Percentiles rank a stretch among this genome's conserved stretches.
Evolutionary conservation across 1,284 basidiomycete species (phyloP).

Genomic region (Leccinum glutinopallens): DNA sequence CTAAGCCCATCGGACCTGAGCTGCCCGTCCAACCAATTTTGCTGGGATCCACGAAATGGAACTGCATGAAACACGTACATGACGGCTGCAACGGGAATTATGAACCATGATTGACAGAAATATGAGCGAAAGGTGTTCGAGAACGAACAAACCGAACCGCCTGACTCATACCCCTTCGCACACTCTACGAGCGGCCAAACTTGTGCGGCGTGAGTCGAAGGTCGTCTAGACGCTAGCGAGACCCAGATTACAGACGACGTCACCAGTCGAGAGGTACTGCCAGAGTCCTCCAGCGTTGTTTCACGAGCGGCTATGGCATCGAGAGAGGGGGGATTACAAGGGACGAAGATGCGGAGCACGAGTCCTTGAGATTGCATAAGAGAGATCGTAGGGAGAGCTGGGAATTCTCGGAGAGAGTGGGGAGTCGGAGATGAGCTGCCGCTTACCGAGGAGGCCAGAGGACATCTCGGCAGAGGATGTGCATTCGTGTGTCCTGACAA

Average conservation of each 20-base stretch:
- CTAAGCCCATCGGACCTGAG: not conserved
- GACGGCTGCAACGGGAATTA: slow-evolving; percentile 11
- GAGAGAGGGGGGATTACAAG: slow-evolving; percentile 57
- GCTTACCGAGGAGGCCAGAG: slow-evolving; percentile 42
- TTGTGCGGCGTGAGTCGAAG: slow-evolving; percentile 29
- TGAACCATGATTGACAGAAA: not conserved
- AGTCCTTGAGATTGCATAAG: slow-evolving; percentile 56
- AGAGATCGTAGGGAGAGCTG: slow-evolving; percentile 62
- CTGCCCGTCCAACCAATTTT: slow-evolving; percentile 23
- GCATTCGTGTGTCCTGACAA: too few species aligned
- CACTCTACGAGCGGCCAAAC: slow-evolving; percentile 32
- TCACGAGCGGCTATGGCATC: slow-evolving; percentile 58
- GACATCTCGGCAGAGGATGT: too few species aligned
- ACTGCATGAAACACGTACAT: slow-evolving; percentile 32
- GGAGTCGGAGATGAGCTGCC: slow-evolving; percentile 37
- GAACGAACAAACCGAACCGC: slow-evolving; percentile 28
- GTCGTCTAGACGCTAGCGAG: slow-evolving; percentile 27
- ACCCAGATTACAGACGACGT: slow-evolving; percentile 65
- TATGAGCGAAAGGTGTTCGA: not conserved
- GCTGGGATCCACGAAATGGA: slow-evolving; percentile 26
- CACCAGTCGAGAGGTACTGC: slow-evolving; percentile 70
- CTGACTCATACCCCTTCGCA: slow-evolving; percentile 27
- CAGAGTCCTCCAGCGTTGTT: slow-evolving; percentile 61
- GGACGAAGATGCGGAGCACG: slow-evolving; percentile 75
- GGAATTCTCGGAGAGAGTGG: slow-evolving; percentile 24